Evolutionary conservation across 2,329 filamentous ascomycete species (phyloP), one percentile per base, ranked within the genome.

Genomic region (Cercospora zeae-maydis): DNA sequence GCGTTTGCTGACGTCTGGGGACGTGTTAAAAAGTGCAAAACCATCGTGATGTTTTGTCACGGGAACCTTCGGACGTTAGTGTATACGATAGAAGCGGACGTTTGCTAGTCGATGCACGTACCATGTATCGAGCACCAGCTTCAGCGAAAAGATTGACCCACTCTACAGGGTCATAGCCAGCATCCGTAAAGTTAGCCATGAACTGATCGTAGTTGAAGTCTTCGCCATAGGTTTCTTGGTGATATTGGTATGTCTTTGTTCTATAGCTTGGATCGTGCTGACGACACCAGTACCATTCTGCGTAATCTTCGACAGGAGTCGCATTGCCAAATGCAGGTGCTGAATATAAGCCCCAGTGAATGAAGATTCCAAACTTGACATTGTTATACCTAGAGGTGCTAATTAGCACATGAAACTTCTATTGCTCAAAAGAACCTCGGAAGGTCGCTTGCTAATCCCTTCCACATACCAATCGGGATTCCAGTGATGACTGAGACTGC

Each of bases 41-140:
- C 80, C 80, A 61, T 82, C 80, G 67, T 82, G 80, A 64, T 82
- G 80, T 65, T 82, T 81, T 1, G 78, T 77, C 0, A 53, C 49
- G 16, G 49, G 49, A 33, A 53, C 49, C 49, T 53, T 31, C n/a
- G 5, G 19, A 24, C 49, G 11, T 34, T 14, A 53, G 16, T 34
- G 9, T 1, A 33, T 2, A 31, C 11, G 24, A n/a, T 11, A 16
- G 9, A 52, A 31, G 14, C 14, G 13, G 14, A 30, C 9, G n/a
- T 14, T 52, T 11, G 16, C 1, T 24, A 30, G 8, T 14, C 21
- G 47, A 13, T 19, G 78, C 80, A 13, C 79, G 66, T 4, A 82
- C 80, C 62, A 82, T 81, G 34, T 65, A 65, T 7, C 37, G 53
- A 37, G 63, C 63, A 31, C 60, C 63, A 31, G 60, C 61, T 55